Base-by-base conservation (phyloP, 1,139 yeast genomes). In the Scheffersomyces stambukii region DNA sequence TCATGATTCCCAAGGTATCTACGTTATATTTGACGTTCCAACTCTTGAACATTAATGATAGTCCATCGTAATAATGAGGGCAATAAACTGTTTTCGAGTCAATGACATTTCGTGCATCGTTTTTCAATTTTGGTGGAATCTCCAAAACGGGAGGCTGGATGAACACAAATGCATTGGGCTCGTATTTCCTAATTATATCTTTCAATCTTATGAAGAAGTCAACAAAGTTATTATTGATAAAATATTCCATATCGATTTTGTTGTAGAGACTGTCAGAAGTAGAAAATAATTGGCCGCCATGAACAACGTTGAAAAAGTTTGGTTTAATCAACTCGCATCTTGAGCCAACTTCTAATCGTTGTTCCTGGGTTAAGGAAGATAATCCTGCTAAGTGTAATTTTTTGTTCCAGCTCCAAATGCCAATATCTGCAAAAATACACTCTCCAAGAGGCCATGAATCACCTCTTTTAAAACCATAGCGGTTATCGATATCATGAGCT, bases 21-120 rank as follows among this genome's bases (percentile, higher is more conserved):
- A 88, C 95, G 47, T 89, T 89, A 57, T 79, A 82, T 21, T 54
- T 55, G 21, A 71, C 60, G 45, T 81, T 82, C 95, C 95, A 84
- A 8, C 81, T 72, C 53, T 86, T 86, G 52, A 84, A 81, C 91
- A 89, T 80, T 16, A 91, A 59, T 2, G 96, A 83, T 75, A 89
- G 71, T 0, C 97, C 97, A 52, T 89, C 97, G 48, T 89, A 89
- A 50, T 80, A 89, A 55, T 89, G 97, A 2, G 95, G 93, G 18
- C 94, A 77, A 43, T 79, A 81, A 0, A 83, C 77, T 0, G 89
- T 80, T 35, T 70, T 73, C 2, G 62, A 52, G 45, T 85, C 95
- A 13, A 85, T 55, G 23, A 77, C 54, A 3, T 64, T 45, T 7
- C 67, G 48, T 1, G 57, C 55, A 13, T 82, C 70, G 6, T 67